phyloP scores from a whole-genome alignment of 371 early-diverging fungal genomes.

The Zopfochytrium polystomum region DNA sequence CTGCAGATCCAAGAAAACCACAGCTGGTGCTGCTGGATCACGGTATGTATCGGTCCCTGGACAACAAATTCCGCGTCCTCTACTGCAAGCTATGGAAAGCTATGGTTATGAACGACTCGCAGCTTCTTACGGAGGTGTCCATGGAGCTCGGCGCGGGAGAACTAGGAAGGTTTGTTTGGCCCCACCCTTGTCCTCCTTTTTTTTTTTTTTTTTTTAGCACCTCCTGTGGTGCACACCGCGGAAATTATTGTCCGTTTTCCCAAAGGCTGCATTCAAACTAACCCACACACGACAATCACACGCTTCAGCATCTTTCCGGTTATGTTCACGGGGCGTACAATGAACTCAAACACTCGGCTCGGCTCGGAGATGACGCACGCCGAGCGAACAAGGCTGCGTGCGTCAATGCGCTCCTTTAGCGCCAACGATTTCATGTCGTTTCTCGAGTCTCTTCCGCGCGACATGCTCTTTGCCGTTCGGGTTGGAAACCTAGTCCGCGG shows the following conservation, averaged over 20 bases:
- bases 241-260: neutral
- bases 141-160: constrained; percentile 11
- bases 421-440: constrained; percentile 15
- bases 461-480: constrained; percentile 24
- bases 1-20: constrained; percentile 51
- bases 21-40: constrained; percentile 86
- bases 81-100: constrained; percentile 24
- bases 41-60: constrained; percentile 65
- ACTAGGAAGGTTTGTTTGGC: neutral
- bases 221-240: neutral
- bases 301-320: constrained; percentile 12
- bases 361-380: constrained; percentile 10
- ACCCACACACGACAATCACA: neutral
- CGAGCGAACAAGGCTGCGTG: constrained; percentile 8
- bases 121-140: constrained; percentile 5
- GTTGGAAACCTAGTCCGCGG: constrained; percentile 21
- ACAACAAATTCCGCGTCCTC: constrained; percentile 12
- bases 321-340: constrained; percentile 15
- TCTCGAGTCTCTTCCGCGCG: constrained; percentile 20
- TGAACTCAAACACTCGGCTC: constrained; percentile 6
- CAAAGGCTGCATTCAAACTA: neutral
- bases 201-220: neutral
- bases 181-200: neutral
- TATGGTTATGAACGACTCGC: constrained; percentile 15
- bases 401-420: neutral